phyloP scores from a whole-genome alignment of 257 asterid genomes.

The Oldenlandia corymbosa region DNA sequence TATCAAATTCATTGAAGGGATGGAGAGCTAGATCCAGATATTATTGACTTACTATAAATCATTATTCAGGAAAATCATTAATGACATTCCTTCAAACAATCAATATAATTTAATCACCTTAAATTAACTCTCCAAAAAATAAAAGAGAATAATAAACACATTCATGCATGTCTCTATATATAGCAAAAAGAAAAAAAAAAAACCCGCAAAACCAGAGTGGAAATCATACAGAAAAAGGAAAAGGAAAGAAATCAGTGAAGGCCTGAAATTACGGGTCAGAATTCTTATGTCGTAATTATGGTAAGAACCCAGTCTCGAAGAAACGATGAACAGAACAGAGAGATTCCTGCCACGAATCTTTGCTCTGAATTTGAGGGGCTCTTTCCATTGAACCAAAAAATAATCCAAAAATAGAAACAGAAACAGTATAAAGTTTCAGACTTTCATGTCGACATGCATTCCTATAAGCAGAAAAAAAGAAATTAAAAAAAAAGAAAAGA shows the following conservation, averaged over 20 bases:
- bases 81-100: background rate
- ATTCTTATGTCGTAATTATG: background rate
- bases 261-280: background rate
- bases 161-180: constrained; percentile 4
- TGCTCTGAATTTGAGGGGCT: background rate
- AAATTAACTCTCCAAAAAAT: too few relatives aligned
- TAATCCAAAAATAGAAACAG: constrained; percentile 1
- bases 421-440: too few relatives aligned
- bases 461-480: background rate
- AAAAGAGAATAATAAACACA: background rate
- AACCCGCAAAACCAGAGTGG: background rate
- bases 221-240: background rate
- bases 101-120: too few relatives aligned
- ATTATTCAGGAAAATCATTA: too few relatives aligned
- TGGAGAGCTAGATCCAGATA: background rate
- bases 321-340: background rate
- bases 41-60: background rate
- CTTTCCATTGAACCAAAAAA: background rate
- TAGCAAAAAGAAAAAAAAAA: background rate
- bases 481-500: background rate
- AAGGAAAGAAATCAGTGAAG: background rate
- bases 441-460: background rate
- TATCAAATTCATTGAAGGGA: background rate
- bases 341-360: constrained; percentile 2
- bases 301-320: too few relatives aligned